phyloP scores from a whole-genome alignment of 148 eudicot species.

The Nepenthes mirabilis region DNA sequence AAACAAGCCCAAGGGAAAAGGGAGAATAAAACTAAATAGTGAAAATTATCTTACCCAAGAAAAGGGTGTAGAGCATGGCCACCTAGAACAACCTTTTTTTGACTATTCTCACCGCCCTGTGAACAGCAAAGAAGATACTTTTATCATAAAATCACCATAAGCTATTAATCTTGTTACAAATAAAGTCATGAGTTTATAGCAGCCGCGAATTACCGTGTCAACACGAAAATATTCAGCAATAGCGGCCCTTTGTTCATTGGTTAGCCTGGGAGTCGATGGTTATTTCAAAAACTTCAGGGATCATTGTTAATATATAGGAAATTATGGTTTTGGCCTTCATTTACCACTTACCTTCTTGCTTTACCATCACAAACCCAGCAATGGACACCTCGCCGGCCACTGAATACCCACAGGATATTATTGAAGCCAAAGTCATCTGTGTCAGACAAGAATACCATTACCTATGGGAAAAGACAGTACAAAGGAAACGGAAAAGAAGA shows the following conservation, averaged over 20 bases:
- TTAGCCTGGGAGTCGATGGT: conserved; percentile 39
- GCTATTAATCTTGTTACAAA: too few relatives aligned
- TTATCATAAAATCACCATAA: too few relatives aligned
- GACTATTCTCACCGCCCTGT: conserved; percentile 72
- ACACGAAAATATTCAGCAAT: conserved; percentile 72
- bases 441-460: not conserved
- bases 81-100: conserved; percentile 44
- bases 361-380: conserved; percentile 99
- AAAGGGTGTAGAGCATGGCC: conserved; percentile 67
- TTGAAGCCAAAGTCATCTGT: conserved; percentile 91
- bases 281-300: conserved; percentile 1
- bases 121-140: not conserved
- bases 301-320: conserved; percentile 1
- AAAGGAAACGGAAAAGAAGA: not conserved
- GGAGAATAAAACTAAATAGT: not conserved
- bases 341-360: conserved; percentile 66
- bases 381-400: conserved; percentile 97
- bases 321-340: not conserved
- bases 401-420: conserved; percentile 89
- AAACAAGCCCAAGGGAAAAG: not conserved
- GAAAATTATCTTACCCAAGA: conserved; percentile 42
- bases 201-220: conserved; percentile 38
- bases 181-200: not conserved
- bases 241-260: conserved; percentile 74
- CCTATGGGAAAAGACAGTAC: not conserved